Evolutionary conservation across 192 early-diverging fungal species (phyloP), one percentile per base, ranked within the genome.

Genomic region (Coemansia sp.): DNA sequence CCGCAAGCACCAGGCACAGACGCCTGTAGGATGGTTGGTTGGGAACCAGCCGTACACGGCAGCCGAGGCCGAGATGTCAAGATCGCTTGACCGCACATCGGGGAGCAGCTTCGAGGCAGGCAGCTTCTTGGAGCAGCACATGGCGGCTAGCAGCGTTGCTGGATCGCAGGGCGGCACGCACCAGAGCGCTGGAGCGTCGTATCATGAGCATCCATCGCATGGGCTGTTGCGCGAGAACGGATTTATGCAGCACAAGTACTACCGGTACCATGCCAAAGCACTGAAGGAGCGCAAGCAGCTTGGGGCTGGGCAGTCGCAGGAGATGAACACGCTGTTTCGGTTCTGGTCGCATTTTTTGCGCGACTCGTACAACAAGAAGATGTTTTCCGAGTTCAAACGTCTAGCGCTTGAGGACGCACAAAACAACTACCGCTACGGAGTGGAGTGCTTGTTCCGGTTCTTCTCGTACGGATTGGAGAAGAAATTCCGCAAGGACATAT

Each of bases 311-410:
- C 90, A 89, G 52, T 93, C 90, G 42, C 94, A 93, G 66, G 94
- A 96, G 73, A 98, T 98, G 96, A 96, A 96, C 87, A 96, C 96
- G 10, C 79, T 98, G 65, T 96, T 90, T 82, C 90, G 94, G 22
- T 98, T 98, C 91, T 98, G 96, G 96, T 94, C 90, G 58, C 95
- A 96, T 83, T 98, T 98, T 77, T 84, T 98, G 76, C 94, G 94
- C 77, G 96, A 98, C 78, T 91, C 91, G 68, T 98, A 94, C 76
- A 96, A 95, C 87, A 87, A 89, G 79, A 88, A 87, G 66, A 96
- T 98, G 94, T 96, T 95, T 76, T 73, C 79, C 52, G 95, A 98
- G 81, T 98, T 98, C 82, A 93, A 93, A 80, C 84, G 88, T 8
- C 79, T 95, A 16, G 92, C 96, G 5, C 86, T 94, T 22, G 93